phyloP scores from a whole-genome alignment of 768 basidiomycete species.

The Thelephora ganbajun region DNA sequence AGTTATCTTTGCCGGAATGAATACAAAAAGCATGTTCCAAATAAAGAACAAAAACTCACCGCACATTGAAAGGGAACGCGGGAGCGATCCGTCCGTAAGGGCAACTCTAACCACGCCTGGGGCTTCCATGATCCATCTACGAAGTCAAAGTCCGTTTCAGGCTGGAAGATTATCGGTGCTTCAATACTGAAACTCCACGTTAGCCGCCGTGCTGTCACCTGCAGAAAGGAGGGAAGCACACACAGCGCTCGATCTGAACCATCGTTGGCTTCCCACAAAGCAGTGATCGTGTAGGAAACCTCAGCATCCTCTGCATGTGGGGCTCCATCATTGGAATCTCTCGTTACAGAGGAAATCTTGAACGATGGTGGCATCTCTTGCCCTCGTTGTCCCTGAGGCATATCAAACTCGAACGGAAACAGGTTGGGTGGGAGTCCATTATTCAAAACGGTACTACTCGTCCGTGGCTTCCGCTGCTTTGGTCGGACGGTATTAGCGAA shows the following conservation, averaged over 20 bases:
- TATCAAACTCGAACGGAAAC: conserved; percentile 38
- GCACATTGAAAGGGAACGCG: conserved; percentile 52
- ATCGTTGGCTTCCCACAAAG: conserved; percentile 44
- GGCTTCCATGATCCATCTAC: conserved; percentile 31
- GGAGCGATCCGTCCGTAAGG: conserved; percentile 42
- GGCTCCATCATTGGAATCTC: conserved; percentile 13
- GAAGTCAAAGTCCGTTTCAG: conserved; percentile 46
- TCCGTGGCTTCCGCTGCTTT: conserved; percentile 7
- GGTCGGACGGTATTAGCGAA: conserved; percentile 13
- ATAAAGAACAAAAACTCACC: conserved; percentile 25
- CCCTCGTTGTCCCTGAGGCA: conserved; percentile 36
- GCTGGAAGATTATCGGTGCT: conserved; percentile 48
- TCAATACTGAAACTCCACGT: conserved; percentile 32
- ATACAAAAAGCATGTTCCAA: conserved; percentile 1
- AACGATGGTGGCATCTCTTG: conserved; percentile 56
- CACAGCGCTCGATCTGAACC: conserved; percentile 34
- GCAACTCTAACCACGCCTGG: conserved; percentile 56
- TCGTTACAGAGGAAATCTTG: conserved; percentile 21
- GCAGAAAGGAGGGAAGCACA: conserved; percentile 10
- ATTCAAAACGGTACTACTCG: conserved; percentile 4
- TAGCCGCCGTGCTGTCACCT: conserved; percentile 2
- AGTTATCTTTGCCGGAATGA: conserved; percentile 33
- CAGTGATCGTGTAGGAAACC: conserved; percentile 41
- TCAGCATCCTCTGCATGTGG: conserved; percentile 22
- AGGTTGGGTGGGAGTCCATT: conserved; percentile 9